Base-by-base conservation (phyloP, 2,329 filamentous ascomycete genomes). In the Thelonectria olida region DNA sequence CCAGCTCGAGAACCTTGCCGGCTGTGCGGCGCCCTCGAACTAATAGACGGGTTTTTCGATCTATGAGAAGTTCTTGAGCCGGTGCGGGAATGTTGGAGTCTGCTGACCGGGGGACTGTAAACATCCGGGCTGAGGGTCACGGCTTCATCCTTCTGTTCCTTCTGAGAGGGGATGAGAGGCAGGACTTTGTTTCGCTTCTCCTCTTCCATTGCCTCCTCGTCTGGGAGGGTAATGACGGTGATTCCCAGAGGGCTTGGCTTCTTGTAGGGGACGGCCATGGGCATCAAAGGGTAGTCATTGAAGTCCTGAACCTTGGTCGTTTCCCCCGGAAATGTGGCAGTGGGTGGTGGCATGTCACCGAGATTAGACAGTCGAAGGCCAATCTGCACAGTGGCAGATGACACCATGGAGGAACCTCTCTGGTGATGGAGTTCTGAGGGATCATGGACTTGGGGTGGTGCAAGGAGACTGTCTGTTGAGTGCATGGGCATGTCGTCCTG, bases 321-420 rank as follows among this genome's bases (percentile, higher is more conserved):
- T 27, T 72, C 65, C 49, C 66, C 62, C 20, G 64, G 61, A 8
- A 65, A 58, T 3, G 66, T 51, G 3, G 73, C 63, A 9, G 67
- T 67, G 17, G 68, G 42, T 7, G 67, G 77, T 1, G 78, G 75
- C 63, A 86, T 81, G 64, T 86, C 83, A 13, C 82, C 78, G 28
- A 85, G 81, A 54, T 83, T 87, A 23, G 89, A 92, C 56, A 92
- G 80, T 10, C 90, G 85, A 15, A 92, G 80, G 2, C 89, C 90
- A 52, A 92, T 92, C 71, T 91, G 89, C 10, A 92, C 89, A 0
- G 89, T 92, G 22, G 88, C 88, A 9, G 86, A 86, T 44, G 89
- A 91, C 15, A 81, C 81, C 41, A 88, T 80, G 1, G 89, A 92
- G 5, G 87, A 88, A 60, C 87, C 81, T 44, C 88, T 82, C 17